Evolutionary conservation across 2,329 filamentous ascomycete genomes (phyloP).

Genomic region (Alternaria tenuissima): DNA sequence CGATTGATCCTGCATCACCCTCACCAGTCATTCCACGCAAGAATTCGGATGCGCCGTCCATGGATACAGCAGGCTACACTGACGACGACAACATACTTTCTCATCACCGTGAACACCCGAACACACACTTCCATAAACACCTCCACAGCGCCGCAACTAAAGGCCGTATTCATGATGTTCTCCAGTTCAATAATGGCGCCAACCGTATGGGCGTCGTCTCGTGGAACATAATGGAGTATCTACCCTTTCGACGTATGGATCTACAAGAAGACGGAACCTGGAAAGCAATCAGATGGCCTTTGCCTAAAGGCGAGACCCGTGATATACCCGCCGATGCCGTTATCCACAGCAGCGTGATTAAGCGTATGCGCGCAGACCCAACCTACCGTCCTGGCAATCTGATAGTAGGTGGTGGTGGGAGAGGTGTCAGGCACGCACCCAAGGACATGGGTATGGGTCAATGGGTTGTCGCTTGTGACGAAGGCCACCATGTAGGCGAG

Average conservation of each 20-base stretch:
- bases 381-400: slow-evolving; percentile 79
- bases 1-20: slow-evolving; percentile 42
- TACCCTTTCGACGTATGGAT: slow-evolving; percentile 84
- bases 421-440: slow-evolving; percentile 71
- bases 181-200: slow-evolving; percentile 70
- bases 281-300: slow-evolving; percentile 81
- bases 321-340: slow-evolving; percentile 76
- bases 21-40: slow-evolving; percentile 1
- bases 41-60: not conserved
- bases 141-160: slow-evolving; percentile 64
- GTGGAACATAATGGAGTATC: slow-evolving; percentile 83
- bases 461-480: slow-evolving; percentile 71
- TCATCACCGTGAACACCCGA: slow-evolving; percentile 31
- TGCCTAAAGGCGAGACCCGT: slow-evolving; percentile 78
- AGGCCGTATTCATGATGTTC: slow-evolving; percentile 73
- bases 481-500: slow-evolving; percentile 74
- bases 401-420: slow-evolving; percentile 79
- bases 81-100: slow-evolving; percentile 27
- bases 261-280: slow-evolving; percentile 75
- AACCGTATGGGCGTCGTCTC: slow-evolving; percentile 64
- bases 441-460: slow-evolving; percentile 71
- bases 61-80: slow-evolving; percentile 13
- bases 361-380: slow-evolving; percentile 70
- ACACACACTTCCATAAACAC: slow-evolving; percentile 62
- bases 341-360: slow-evolving; percentile 78